Base-by-base conservation (phyloP, 371 early-diverging fungal genomes). In the Mucor irregularis region DNA sequence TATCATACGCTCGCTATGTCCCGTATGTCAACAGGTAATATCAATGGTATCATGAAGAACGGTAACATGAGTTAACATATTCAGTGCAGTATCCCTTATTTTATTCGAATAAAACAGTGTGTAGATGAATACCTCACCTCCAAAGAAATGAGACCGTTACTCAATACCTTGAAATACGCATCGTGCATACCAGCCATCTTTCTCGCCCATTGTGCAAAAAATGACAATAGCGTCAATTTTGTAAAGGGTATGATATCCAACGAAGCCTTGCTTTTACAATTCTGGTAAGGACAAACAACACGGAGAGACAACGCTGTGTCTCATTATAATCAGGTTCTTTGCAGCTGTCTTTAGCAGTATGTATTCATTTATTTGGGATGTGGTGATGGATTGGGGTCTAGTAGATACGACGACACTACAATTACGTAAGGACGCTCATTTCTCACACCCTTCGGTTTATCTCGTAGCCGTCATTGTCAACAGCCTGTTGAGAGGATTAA, bases 291-390 rank as follows among this genome's bases (percentile, higher is more conserved):
- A 17, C 43, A 49, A 2, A 60, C 56, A 13, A 29, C 67, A 9
- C 66, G 66, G 51, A 61, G 64, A 13, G 17, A 68, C 28, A 69
- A 62, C 62, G 58, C n/a, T n/a, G n/a, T n/a, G n/a, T n/a, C n/a
- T n/a, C n/a, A n/a, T n/a, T n/a, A n/a, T n/a, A n/a, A 61, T 53
- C 62, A 90, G 92, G 92, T 62, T 90, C 35, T 49, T 86, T 19
- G 83, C 84, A 17, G 89, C 89, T 1, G 64, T 87, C 19, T 58
- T 92, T 52, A 94, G 93, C 67, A 90, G 93, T 28, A 69, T 89
- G 34, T 95, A 88, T 69, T 91, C 93, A 4, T 87, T 93, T 51
- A 91, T 90, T 68, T 95, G 95, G 97, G 95, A 94, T 11, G 16
- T 47, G 64, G 75, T 94, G 21, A 83, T 92, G 63, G 95, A 95